These are phyloP conservation scores for Aspergillus panamensis DNA, from an alignment of 495 filamentous ascomycete species.

Conservation along the genomic window DNA sequence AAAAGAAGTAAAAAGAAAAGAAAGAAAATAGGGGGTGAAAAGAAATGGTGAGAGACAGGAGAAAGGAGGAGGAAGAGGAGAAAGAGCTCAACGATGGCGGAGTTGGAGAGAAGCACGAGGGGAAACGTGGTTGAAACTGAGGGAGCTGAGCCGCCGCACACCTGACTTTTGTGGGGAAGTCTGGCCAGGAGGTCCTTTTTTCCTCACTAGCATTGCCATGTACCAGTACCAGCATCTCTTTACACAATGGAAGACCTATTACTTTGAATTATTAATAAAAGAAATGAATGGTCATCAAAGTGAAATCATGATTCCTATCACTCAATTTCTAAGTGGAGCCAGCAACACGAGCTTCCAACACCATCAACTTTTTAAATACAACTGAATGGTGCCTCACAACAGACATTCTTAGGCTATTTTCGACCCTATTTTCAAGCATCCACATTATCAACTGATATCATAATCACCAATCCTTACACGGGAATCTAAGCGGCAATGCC, in stretches of 20 bases:
- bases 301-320: slow-evolving; percentile 14
- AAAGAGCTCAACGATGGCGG: slow-evolving; percentile 1
- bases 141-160: slow-evolving; percentile 19
- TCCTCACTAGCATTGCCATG: no score
- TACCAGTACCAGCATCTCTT: no score
- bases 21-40: slow-evolving; percentile 12
- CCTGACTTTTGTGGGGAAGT: slow-evolving; percentile 24
- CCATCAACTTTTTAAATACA: neutral
- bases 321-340: slow-evolving; percentile 5
- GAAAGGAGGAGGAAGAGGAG: slow-evolving; percentile 17
- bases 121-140: slow-evolving; percentile 24
- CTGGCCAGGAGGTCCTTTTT: neutral
- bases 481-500: slow-evolving; percentile 64
- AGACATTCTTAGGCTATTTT: neutral
- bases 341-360: neutral
- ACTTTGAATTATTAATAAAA: neutral
- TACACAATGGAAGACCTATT: no score
- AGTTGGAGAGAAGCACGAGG: slow-evolving; percentile 12
- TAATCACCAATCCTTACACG: slow-evolving; percentile 8
- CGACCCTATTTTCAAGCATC: slow-evolving; percentile 9
- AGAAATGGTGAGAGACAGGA: slow-evolving; percentile 15
- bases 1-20: slow-evolving; percentile 16
- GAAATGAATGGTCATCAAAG: slow-evolving; percentile 6
- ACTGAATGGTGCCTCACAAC: neutral
- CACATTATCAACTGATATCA: slow-evolving; percentile 18